Evolutionary conservation across 2,329 filamentous ascomycete genomes (phyloP).

Genomic region (Diplodia mutila): DNA sequence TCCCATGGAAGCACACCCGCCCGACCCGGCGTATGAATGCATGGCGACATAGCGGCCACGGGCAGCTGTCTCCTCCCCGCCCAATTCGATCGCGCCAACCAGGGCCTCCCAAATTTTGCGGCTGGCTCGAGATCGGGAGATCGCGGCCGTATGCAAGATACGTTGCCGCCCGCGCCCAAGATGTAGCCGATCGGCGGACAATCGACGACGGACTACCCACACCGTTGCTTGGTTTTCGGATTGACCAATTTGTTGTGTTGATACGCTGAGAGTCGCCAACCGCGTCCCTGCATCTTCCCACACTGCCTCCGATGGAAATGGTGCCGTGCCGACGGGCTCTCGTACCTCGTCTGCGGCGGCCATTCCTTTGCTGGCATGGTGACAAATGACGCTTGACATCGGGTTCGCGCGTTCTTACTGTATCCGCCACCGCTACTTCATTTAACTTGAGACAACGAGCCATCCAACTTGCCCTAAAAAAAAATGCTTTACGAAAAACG

Average conservation of each 20-base stretch:
- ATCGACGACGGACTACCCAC: conserved; percentile 9
- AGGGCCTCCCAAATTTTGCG: background rate
- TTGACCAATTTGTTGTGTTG: background rate
- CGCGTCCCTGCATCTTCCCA: background rate
- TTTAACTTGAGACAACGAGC: background rate
- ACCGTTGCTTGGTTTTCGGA: background rate
- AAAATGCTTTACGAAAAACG: background rate
- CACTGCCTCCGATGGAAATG: background rate
- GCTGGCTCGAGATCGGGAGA: conserved; percentile 6
- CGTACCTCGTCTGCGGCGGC: background rate
- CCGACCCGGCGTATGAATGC: background rate
- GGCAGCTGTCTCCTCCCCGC: background rate
- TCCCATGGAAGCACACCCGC: too few relatives aligned
- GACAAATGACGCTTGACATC: background rate
- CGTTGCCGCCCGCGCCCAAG: conserved; percentile 4
- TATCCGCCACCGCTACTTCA: background rate
- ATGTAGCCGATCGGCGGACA: background rate
- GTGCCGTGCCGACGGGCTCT: background rate
- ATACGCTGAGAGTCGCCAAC: background rate
- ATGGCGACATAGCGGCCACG: background rate
- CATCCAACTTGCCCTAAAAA: background rate
- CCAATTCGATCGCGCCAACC: background rate
- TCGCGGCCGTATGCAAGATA: conserved; percentile 17
- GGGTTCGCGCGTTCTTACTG: background rate
- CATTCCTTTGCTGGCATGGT: background rate